phyloP scores from a whole-genome alignment of 768 basidiomycete species.

The Suillus decipiens region DNA sequence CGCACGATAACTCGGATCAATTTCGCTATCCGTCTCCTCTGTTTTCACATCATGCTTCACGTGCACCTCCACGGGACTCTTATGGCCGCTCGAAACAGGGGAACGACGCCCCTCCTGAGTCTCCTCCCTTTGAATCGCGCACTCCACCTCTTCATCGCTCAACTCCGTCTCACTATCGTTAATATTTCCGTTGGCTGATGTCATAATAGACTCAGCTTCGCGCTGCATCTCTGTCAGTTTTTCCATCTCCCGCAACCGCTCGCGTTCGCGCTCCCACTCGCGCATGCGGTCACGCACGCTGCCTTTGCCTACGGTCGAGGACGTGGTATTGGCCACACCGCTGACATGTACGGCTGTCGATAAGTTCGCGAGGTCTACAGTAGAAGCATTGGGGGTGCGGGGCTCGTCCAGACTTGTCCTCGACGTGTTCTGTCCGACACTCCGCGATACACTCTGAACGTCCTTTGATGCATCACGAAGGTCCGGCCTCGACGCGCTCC shows the following conservation, averaged over 20 bases:
- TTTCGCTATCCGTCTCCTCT: conserved; percentile 12
- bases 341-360: conserved; percentile 13
- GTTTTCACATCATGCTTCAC: conserved; percentile 4
- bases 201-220: conserved; percentile 33
- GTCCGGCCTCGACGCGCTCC: conserved; percentile 4
- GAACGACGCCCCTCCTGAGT: conserved; percentile 16
- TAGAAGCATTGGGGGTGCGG: conserved; percentile 14
- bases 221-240: conserved; percentile 57
- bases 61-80: conserved; percentile 6
- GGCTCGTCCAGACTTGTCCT: conserved; percentile 22
- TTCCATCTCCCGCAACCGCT: conserved; percentile 69
- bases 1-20: conserved; percentile 12
- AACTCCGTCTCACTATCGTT: conserved; percentile 29
- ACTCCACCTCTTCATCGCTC: conserved; percentile 29
- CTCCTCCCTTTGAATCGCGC: conserved; percentile 31
- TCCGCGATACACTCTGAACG: background rate
- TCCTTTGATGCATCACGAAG: background rate
- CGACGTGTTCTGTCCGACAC: background rate
- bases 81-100: conserved; percentile 14
- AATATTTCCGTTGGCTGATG: conserved; percentile 36
- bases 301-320: conserved; percentile 23
- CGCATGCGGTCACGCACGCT: conserved; percentile 60
- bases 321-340: conserved; percentile 4
- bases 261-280: conserved; percentile 76
- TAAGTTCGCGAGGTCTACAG: conserved; percentile 20